A percentile compares a stretch with the other conserved stretches of the same genome.
phyloP scores from a whole-genome alignment of 2,329 filamentous ascomycete genomes.

The Acephala macrosclerotiorum region DNA sequence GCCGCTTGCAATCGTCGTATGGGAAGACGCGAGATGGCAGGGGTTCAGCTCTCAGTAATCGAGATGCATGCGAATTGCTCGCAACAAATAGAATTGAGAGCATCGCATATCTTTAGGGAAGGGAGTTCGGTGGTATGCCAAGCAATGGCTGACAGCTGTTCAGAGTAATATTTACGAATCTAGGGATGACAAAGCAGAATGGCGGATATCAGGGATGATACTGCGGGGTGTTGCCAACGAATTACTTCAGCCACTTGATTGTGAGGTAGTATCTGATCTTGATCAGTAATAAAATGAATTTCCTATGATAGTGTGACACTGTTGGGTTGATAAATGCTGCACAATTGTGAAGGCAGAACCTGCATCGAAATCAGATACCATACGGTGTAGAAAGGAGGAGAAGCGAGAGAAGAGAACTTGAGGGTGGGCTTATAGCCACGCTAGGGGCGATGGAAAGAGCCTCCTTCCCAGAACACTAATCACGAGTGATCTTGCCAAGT shows the following conservation, averaged over 20 bases:
- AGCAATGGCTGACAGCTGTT: neutral
- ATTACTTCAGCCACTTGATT: neutral
- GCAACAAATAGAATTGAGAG: neutral
- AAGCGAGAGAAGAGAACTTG: neutral
- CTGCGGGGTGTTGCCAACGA: neutral
- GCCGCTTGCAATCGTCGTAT: slow-evolving; percentile 2
- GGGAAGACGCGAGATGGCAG: neutral
- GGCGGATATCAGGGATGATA: neutral
- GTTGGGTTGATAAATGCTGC: no score
- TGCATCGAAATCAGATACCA: no score
- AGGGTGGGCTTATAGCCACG: neutral
- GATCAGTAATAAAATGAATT: neutral
- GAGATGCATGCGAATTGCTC: neutral
- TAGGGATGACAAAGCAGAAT: neutral
- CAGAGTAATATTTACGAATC: neutral
- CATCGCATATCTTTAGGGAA: neutral
- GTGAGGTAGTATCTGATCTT: neutral
- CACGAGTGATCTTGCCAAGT: no score
- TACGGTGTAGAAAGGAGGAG: neutral
- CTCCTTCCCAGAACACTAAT: no score
- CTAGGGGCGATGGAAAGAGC: no score
- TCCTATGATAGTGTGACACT: no score
- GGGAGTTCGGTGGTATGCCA: neutral
- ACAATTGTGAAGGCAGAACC: no score
- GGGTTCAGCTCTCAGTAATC: slow-evolving; percentile 2